Base-by-base conservation (phyloP, 176 grass and related monocot species). In the Hsuehochloa calcarea region DNA sequence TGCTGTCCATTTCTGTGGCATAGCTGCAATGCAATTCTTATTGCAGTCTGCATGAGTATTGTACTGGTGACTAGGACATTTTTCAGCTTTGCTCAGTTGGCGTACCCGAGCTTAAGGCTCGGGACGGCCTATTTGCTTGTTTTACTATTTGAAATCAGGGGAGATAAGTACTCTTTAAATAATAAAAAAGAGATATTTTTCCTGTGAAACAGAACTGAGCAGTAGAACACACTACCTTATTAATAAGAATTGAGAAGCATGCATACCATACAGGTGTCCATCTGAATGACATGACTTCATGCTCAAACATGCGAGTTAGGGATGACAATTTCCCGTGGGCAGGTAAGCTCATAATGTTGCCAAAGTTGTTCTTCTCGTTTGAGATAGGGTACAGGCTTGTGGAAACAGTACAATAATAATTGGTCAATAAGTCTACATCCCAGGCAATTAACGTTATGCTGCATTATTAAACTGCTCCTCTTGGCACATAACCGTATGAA, bases 381-480 rank as follows among this genome's bases (percentile, higher is more conserved):
- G 78, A 75, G 81, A 81, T 81, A 81, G 65, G 47, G 52, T 71
- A 54, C 63, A 66, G 72, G 72, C 65, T 34, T 40, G n/a, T 62
- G 60, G 39, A 72, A 72, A 65, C 15, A 46, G 78, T 56, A 58
- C 35, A 82, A 46, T n/a, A 13, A 66, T 77, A 29, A 65, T 16
- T 58, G 46, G 5, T 49, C 67, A 74, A 79, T 70, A 65, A 65
- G 15, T 65, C 26, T 27, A 83, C 20, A 86, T 82, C 37, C 58
- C 6, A 73, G 59, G 51, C 84, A 87, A 78, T 46, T 77, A 65
- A 78, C 61, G 47, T 5, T 43, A 66, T 50, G 68, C 60, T 90
- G 74, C 67, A 84, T 87, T 87, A 68, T 87, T 83, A 84, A 74
- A 62, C 68, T 84, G 74, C 43, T 68, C 74, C 74, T 87, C 56